Conservation (phyloP, 2,329 filamentous ascomycete species). For the Seiridium unicorne region DNA sequence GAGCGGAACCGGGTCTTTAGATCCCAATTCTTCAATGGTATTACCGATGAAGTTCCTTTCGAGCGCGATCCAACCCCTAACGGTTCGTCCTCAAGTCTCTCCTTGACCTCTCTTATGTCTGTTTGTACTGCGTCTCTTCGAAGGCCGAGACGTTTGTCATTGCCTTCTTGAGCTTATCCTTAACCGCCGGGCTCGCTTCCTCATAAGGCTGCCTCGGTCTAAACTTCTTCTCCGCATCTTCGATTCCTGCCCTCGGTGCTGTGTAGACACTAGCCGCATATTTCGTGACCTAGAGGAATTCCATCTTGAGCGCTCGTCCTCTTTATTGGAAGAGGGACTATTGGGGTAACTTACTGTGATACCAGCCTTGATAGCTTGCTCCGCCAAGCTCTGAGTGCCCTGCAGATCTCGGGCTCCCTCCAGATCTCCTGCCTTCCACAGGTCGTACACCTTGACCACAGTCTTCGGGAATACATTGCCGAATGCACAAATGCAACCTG, state of each 20-base stretch:
- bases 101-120: constrained; percentile 1
- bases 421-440: constrained; percentile 57
- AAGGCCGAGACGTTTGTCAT: constrained; percentile 35
- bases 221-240: constrained; percentile 56
- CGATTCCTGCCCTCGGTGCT: constrained; percentile 57
- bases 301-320: no score
- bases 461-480: constrained; percentile 61
- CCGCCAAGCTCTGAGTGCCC: constrained; percentile 60
- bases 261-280: constrained; percentile 63
- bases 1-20: no score
- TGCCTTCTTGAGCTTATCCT: constrained; percentile 36
- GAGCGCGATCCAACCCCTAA: no score
- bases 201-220: constrained; percentile 62
- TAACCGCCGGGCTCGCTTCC: constrained; percentile 40
- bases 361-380: constrained; percentile 63
- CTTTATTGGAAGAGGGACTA: neutral
- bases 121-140: constrained; percentile 20
- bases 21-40: no score
- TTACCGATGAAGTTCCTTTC: no score
- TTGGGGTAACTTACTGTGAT: constrained; percentile 46
- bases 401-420: constrained; percentile 62
- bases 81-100: no score
- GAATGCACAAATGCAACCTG: constrained; percentile 61
- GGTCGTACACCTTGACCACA: constrained; percentile 55
- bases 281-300: constrained; percentile 44